Evolutionary conservation across 2,329 filamentous ascomycete genomes (phyloP).

Genomic region (Penicillium nordicum): DNA sequence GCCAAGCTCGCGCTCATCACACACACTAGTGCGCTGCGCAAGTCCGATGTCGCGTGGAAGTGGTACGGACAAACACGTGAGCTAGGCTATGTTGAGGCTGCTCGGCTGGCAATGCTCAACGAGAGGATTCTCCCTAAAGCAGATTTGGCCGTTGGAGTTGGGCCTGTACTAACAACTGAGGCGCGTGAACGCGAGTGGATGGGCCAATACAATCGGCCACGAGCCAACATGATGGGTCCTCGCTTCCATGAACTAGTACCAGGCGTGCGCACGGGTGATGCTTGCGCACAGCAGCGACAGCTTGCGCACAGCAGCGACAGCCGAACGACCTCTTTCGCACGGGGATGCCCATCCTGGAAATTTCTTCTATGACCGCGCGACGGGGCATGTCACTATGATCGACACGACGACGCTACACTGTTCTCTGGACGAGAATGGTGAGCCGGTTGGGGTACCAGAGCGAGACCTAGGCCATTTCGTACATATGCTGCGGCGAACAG

Average conservation of each 20-base stretch:
- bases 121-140: background rate
- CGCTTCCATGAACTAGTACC: background rate
- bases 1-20: background rate
- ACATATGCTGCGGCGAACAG: background rate
- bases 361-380: background rate
- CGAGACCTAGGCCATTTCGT: background rate
- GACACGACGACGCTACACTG: background rate
- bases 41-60: background rate
- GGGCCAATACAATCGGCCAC: background rate
- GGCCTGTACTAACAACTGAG: background rate
- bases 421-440: background rate
- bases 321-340: background rate
- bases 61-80: slow-evolving; percentile 1
- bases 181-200: background rate
- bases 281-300: background rate
- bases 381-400: background rate
- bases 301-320: background rate
- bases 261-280: background rate
- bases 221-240: background rate
- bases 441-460: background rate
- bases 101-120: background rate
- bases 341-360: slow-evolving; percentile 1
- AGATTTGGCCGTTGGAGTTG: background rate
- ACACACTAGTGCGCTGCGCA: background rate
- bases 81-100: background rate